These are phyloP conservation scores for Candida khao-thaluensis DNA, from an alignment of 805 yeast genomes.

Conservation along the genomic window DNA sequence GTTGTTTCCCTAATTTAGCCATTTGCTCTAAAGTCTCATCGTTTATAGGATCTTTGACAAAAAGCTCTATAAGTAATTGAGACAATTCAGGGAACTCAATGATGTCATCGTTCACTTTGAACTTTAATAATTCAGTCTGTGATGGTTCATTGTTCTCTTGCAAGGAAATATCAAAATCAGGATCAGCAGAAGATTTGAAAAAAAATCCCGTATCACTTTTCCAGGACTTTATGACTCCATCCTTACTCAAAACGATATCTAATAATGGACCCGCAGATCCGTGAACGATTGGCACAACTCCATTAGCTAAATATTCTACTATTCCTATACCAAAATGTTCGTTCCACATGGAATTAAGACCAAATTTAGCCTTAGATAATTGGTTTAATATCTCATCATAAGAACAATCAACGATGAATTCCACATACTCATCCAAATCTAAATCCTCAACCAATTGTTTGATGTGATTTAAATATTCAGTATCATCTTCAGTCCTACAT, in stretches of 20 bases:
- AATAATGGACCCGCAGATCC: conserved; percentile 93
- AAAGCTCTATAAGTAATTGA: conserved; percentile 47
- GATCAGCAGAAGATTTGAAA: conserved; percentile 69
- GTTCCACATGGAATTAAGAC: conserved; percentile 98
- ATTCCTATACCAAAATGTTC: conserved; percentile 98
- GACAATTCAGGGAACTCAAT: conserved; percentile 45
- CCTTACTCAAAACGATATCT: conserved; percentile 65
- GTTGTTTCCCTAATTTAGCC: conserved; percentile 45
- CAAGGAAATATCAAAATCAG: conserved; percentile 48
- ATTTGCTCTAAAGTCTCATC: conserved; percentile 38
- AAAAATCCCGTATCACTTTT: conserved; percentile 70
- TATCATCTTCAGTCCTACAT: conserved; percentile 69
- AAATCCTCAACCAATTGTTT: conserved; percentile 36
- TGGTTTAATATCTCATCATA: conserved; percentile 58
- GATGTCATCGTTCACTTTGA: background rate
- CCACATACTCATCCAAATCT: conserved; percentile 34
- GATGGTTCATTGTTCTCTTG: background rate
- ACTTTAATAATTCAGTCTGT: conserved; percentile 1
- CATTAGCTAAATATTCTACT: conserved; percentile 87
- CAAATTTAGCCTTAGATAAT: conserved; percentile 60
- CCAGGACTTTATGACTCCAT: conserved; percentile 18
- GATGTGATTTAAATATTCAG: conserved; percentile 52
- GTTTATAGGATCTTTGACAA: conserved; percentile 30
- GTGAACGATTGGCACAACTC: conserved; percentile 85
- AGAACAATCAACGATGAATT: conserved; percentile 72